Conservation (phyloP, 1,284 basidiomycete species). For the Irpex rosettiformis region DNA sequence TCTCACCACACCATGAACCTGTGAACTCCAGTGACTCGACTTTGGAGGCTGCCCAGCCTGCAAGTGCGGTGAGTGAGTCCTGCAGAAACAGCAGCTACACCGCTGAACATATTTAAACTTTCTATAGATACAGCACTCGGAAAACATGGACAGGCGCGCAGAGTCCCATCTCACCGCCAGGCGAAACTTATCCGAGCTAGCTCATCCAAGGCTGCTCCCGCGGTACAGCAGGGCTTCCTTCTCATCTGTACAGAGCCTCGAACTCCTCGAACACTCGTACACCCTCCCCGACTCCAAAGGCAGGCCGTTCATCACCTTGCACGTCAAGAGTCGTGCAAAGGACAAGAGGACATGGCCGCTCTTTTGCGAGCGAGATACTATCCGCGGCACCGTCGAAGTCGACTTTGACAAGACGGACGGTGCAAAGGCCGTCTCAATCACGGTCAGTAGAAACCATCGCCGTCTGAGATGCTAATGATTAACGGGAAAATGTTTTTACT, state of each 20-base stretch:
- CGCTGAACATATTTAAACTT: background rate
- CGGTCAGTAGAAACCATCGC: slow-evolving; percentile 13
- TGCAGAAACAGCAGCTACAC: background rate
- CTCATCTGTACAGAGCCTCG: slow-evolving; percentile 7
- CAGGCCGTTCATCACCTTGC: slow-evolving; percentile 17
- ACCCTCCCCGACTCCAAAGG: slow-evolving; percentile 16
- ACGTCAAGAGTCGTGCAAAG: slow-evolving; percentile 17
- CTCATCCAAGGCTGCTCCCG: slow-evolving; percentile 1
- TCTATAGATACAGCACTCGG: background rate
- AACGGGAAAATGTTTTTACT: background rate
- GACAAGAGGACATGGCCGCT: slow-evolving; percentile 17
- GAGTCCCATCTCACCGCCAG: slow-evolving; percentile 11
- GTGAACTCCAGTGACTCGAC: slow-evolving; percentile 2
- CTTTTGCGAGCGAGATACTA: slow-evolving; percentile 17
- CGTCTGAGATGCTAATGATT: background rate
- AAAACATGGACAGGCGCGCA: slow-evolving; percentile 15
- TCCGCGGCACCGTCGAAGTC: slow-evolving; percentile 16
- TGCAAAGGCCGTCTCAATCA: slow-evolving; percentile 15
- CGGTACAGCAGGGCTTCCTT: slow-evolving; percentile 11
- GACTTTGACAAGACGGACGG: slow-evolving; percentile 18
- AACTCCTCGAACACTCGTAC: slow-evolving; percentile 14
- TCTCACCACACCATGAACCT: slow-evolving; percentile 9
- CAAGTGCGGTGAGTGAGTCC: background rate
- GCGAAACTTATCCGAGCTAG: slow-evolving; percentile 1
- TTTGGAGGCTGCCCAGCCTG: background rate